Conservation (phyloP, 345 rosid species). For the Salix udensis region DNA sequence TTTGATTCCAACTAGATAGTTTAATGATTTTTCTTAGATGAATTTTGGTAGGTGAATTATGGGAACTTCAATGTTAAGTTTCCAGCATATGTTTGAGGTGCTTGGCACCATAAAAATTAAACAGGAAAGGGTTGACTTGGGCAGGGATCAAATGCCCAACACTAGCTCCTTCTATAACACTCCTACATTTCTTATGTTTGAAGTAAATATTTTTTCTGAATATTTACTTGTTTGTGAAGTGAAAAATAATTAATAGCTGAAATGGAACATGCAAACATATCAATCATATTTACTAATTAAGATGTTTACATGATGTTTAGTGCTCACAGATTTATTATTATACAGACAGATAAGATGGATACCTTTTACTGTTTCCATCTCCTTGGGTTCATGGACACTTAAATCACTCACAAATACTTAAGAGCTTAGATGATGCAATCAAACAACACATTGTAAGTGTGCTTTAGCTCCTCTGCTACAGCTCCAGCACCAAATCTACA, state of each 20-base stretch:
- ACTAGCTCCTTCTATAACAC: neutral
- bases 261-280: constrained; percentile 1
- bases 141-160: neutral
- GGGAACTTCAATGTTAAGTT: neutral
- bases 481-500: constrained; percentile 93
- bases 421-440: constrained; percentile 29
- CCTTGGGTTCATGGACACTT: constrained; percentile 21
- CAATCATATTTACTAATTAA: constrained; percentile 6
- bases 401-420: constrained; percentile 29
- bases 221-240: neutral
- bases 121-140: neutral
- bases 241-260: neutral
- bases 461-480: constrained; percentile 36
- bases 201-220: neutral
- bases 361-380: constrained; percentile 16
- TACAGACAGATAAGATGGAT: constrained; percentile 29
- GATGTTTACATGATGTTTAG: constrained; percentile 17
- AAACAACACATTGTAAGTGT: constrained; percentile 15
- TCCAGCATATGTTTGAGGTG: neutral
- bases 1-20: neutral
- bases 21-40: neutral
- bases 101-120: neutral
- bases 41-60: neutral
- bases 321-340: constrained; percentile 31
- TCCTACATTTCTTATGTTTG: neutral